Conservation (phyloP, 805 yeast genomes). For the Candida ortonii region DNA sequence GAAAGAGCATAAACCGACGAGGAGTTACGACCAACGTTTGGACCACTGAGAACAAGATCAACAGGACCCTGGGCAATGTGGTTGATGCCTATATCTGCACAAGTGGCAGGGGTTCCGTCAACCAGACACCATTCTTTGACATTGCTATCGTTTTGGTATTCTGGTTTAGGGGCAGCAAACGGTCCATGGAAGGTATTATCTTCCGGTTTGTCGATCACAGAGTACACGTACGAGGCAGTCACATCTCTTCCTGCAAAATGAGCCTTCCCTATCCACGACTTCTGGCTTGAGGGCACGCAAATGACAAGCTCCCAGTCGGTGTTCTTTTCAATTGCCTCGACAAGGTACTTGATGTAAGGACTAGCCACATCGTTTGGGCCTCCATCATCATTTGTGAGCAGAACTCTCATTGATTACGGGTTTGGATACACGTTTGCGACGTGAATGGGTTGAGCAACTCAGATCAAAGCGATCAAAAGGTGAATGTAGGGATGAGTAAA, state of each 20-base stretch:
- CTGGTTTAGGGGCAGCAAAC: conserved; percentile 47
- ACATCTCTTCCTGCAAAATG: conserved; percentile 79
- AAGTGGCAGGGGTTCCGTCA: conserved; percentile 95
- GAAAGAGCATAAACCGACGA: conserved; percentile 84
- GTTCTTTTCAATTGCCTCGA: conserved; percentile 56
- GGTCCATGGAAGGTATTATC: conserved; percentile 68
- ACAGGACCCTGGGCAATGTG: conserved; percentile 61
- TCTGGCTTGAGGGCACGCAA: conserved; percentile 78
- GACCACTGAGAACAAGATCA: conserved; percentile 90
- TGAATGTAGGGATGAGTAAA: no score
- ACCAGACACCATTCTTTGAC: conserved; percentile 81
- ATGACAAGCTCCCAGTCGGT: conserved; percentile 87
- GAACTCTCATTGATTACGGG: conserved; percentile 20
- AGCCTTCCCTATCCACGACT: conserved; percentile 98
- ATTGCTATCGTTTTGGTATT: conserved; percentile 35
- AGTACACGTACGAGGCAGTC: conserved; percentile 61
- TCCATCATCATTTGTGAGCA: conserved; percentile 91
- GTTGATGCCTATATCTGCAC: conserved; percentile 85
- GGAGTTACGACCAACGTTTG: conserved; percentile 92
- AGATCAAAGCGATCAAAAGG: no score
- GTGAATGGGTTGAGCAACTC: no score
- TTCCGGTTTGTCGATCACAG: conserved; percentile 41
- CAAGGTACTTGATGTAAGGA: conserved; percentile 81
- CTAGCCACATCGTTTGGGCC: conserved; percentile 78
- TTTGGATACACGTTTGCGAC: no score